Conservation (phyloP, 2,329 filamentous ascomycete genomes). For the Aureobasidium lini region DNA sequence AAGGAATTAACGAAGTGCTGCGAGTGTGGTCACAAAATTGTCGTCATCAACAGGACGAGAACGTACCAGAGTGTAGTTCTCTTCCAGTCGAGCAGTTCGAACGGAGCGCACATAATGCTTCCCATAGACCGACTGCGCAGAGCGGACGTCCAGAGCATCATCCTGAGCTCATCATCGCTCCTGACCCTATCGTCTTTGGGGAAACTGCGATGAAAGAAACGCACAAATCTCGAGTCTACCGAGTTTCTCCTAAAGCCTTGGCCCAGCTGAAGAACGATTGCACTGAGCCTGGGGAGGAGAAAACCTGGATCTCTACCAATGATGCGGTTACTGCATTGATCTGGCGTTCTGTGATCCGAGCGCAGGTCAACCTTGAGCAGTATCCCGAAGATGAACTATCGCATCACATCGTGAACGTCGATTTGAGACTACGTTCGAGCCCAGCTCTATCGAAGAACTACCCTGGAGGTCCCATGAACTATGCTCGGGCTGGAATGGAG, state of each 20-base stretch:
- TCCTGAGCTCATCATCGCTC: background rate
- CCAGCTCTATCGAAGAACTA: background rate
- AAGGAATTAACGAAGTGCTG: background rate
- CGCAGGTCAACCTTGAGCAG: background rate
- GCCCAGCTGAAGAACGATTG: background rate
- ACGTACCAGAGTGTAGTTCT: background rate
- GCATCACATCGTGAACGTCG: conserved; percentile 1
- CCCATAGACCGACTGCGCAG: background rate
- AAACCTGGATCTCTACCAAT: background rate
- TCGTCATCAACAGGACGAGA: background rate
- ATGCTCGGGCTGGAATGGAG: background rate
- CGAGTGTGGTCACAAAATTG: background rate
- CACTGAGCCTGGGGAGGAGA: background rate
- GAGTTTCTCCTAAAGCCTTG: background rate
- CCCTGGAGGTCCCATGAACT: background rate
- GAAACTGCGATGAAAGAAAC: background rate
- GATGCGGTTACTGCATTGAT: background rate
- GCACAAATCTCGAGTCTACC: background rate
- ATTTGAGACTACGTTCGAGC: background rate
- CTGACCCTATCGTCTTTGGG: background rate
- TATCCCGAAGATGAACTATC: background rate
- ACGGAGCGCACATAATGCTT: background rate
- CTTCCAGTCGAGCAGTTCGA: background rate
- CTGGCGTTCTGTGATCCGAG: background rate
- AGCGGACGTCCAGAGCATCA: background rate